phyloP scores from a whole-genome alignment of 257 asterid species.

The Petunia secreta region DNA sequence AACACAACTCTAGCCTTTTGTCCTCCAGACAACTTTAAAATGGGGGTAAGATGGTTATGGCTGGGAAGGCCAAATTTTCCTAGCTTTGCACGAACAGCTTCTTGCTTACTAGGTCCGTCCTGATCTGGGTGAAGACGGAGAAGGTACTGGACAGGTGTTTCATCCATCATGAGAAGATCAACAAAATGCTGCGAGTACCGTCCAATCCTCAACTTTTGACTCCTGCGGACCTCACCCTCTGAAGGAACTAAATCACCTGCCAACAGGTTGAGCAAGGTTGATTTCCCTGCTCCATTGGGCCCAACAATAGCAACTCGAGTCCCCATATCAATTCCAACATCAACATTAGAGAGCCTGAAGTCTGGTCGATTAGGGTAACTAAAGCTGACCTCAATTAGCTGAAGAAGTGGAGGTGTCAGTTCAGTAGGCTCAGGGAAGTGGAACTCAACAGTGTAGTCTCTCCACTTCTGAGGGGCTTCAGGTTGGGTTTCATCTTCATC shows the following conservation, averaged over 20 bases:
- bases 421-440: constrained; percentile 81
- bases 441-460: constrained; percentile 71
- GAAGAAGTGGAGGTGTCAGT: constrained; percentile 68
- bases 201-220: constrained; percentile 45
- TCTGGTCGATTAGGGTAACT: constrained; percentile 63
- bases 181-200: constrained; percentile 41
- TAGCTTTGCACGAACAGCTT: constrained; percentile 38
- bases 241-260: constrained; percentile 55
- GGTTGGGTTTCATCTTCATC: constrained; percentile 56
- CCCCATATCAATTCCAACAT: constrained; percentile 79
- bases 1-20: constrained; percentile 47
- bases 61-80: constrained; percentile 41
- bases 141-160: constrained; percentile 38
- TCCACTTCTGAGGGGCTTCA: constrained; percentile 71
- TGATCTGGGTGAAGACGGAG: constrained; percentile 40
- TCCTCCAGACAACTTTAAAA: constrained; percentile 45
- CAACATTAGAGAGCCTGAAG: constrained; percentile 63
- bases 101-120: constrained; percentile 39
- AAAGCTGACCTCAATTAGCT: constrained; percentile 67
- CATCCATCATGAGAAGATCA: constrained; percentile 40
- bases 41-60: constrained; percentile 44
- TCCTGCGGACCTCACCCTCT: constrained; percentile 44
- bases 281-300: constrained; percentile 79
- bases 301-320: constrained; percentile 79
- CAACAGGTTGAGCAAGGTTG: constrained; percentile 70